Percentiles rank a stretch among this genome's conserved stretches.
phyloP scores from a whole-genome alignment of 2,329 filamentous ascomycete genomes.

The Sarocladium oryzae region DNA sequence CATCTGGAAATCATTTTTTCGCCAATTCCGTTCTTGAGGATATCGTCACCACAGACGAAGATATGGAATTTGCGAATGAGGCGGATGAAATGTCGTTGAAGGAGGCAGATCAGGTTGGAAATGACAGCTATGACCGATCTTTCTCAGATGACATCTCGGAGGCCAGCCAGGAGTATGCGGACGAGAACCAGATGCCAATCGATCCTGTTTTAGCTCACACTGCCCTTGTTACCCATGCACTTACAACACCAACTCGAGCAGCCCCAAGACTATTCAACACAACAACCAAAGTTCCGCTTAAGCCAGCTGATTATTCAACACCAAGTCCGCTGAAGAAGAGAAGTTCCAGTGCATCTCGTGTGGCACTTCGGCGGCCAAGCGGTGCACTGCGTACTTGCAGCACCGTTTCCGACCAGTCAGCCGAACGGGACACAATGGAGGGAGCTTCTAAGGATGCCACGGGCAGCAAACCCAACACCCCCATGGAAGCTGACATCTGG shows the following conservation, averaged over 20 bases:
- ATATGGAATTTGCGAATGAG: constrained; percentile 50
- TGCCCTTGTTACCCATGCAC: constrained; percentile 20
- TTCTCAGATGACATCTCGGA: constrained; percentile 49
- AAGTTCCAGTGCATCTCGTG: constrained; percentile 43
- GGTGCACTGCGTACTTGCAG: constrained; percentile 41
- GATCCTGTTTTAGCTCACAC: constrained; percentile 37
- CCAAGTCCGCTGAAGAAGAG: constrained; percentile 42
- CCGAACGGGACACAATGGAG: constrained; percentile 28
- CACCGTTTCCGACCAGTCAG: constrained; percentile 49
- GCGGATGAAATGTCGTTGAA: constrained; percentile 54
- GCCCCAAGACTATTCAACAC: constrained; percentile 56
- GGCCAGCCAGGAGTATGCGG: constrained; percentile 58
- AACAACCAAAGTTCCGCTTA: constrained; percentile 70
- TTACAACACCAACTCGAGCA: constrained; percentile 50
- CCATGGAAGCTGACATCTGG: constrained; percentile 46
- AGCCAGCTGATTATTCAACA: constrained; percentile 56
- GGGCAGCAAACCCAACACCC: constrained; percentile 20
- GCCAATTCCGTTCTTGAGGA: constrained; percentile 30
- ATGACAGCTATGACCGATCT: constrained; percentile 22
- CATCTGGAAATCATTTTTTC: too few relatives aligned
- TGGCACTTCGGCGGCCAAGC: constrained; percentile 36
- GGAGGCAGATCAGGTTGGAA: constrained; percentile 35
- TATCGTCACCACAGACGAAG: constrained; percentile 45
- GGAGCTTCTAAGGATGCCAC: neutral
- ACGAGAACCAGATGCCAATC: constrained; percentile 56